phyloP scores from a whole-genome alignment of 73 alveolate genomes.

The Halteria grandinella region DNA sequence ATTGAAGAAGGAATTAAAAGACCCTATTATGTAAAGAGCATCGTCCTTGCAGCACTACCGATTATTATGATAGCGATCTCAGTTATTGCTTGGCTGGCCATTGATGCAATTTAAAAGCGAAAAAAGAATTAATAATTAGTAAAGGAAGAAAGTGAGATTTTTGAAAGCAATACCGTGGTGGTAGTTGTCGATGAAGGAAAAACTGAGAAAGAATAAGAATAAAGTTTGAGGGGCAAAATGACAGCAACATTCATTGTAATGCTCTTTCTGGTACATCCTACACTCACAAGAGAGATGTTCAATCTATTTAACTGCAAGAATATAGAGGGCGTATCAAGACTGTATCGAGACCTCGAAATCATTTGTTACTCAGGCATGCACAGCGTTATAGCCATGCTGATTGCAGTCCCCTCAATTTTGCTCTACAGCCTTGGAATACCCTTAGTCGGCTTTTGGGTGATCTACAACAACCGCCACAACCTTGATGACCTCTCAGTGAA shows the following conservation, averaged over 20 bases:
- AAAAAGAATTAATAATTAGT: too few species aligned
- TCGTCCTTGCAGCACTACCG: background rate
- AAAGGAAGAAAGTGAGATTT: too few species aligned
- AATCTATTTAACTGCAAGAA: background rate
- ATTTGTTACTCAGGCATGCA: background rate
- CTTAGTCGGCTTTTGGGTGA: background rate
- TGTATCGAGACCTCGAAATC: background rate
- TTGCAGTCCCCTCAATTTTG: conserved; percentile 45
- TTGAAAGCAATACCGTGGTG: too few species aligned
- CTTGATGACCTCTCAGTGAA: background rate
- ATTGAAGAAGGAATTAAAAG: background rate
- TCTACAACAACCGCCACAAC: background rate
- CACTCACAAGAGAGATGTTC: background rate
- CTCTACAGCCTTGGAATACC: conserved; percentile 51
- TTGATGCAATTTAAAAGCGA: background rate
- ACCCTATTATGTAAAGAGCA: background rate
- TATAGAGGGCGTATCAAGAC: background rate
- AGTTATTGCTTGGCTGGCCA: background rate
- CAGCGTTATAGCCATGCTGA: background rate
- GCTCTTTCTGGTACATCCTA: conserved; percentile 25
- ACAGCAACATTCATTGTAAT: background rate
- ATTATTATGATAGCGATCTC: background rate
- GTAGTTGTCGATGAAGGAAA: too few species aligned
- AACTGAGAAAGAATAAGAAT: too few species aligned
- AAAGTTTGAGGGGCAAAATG: background rate